Percentiles rank a stretch among this genome's conserved stretches.
phyloP scores from a whole-genome alignment of 495 filamentous ascomycete species.

The Xylaria bambusicola region DNA sequence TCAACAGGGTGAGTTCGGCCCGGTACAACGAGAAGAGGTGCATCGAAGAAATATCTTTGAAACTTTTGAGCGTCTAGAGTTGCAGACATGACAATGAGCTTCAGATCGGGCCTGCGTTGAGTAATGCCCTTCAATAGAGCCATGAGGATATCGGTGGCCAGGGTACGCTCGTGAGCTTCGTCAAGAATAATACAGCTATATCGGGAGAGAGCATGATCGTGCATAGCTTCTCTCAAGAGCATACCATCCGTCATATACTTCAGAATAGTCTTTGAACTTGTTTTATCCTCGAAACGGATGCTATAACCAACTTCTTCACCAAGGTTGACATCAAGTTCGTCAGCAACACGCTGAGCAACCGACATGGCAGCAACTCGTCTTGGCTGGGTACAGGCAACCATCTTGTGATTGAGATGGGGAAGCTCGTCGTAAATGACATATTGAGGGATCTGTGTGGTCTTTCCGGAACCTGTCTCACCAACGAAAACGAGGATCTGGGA shows the following conservation, averaged over 20 bases:
- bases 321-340: constrained; percentile 91
- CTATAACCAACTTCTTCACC: constrained; percentile 98
- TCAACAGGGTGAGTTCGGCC: constrained; percentile 96
- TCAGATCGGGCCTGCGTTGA: constrained; percentile 75
- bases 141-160: constrained; percentile 96
- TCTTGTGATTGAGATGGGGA: constrained; percentile 77
- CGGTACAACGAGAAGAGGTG: constrained; percentile 89
- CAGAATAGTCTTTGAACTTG: constrained; percentile 82
- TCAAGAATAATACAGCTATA: constrained; percentile 99
- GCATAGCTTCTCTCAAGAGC: constrained; percentile 96
- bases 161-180: constrained; percentile 94
- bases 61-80: constrained; percentile 98
- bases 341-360: constrained; percentile 95
- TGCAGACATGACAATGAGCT: constrained; percentile 98
- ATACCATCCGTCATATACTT: constrained; percentile 99
- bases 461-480: constrained; percentile 98
- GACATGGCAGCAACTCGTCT: constrained; percentile 99
- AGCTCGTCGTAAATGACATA: constrained; percentile 97
- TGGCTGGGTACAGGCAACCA: constrained; percentile 97
- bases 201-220: constrained; percentile 84
- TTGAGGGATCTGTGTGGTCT: constrained; percentile 98
- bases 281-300: constrained; percentile 98
- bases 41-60: constrained; percentile 94
- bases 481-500: constrained; percentile 97
- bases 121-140: constrained; percentile 88